Base-by-base conservation (phyloP, 768 basidiomycete genomes). In the Steccherinum ochraceum region DNA sequence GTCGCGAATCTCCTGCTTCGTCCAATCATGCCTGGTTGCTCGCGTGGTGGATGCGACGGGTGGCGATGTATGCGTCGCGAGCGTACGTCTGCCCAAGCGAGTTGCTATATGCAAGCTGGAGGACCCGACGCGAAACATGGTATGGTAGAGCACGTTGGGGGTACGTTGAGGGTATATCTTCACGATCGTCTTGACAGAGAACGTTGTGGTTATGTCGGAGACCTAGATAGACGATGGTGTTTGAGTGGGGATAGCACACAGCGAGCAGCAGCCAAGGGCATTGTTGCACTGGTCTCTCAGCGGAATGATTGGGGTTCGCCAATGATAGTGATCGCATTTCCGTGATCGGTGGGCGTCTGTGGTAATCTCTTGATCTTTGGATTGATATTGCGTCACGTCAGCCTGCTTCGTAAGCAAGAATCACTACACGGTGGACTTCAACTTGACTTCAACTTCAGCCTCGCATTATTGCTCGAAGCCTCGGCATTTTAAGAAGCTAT, bases 1-100 rank as follows among this genome's bases (percentile, higher is more conserved):
- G 48, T 76, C 67, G 64, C 92, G 84, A 51, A 98, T 86, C 68
- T 96, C 91, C 24, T 77, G 69, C 59, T 80, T 82, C 21, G 77
- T 72, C 93, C 92, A 94, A 55, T 84, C 73, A 57, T 79, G 76
- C 40, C 83, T 74, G 50, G 67, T 56, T 2, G 56, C 56, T 7
- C 64, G 24, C 23, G 58, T 49, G 23, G 50, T 45, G 5, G 39
- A 26, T 4, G 48, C n/a, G 5, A 23, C 50, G 19, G 46, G 57
- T 16, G 54, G 52, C 2, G 73, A 59, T 19, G 80, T 77, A 63
- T 83, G 81, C 2, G 84, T 89, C 19, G 88, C 84, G 30, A 89
- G 74, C 20, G 78, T 60, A 27, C 86, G 75, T n/a, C 35, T 39
- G 42, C 58, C 66, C 48, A 76, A 56, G 53, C 56, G 58, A 7